Evolutionary conservation across 345 rosid genomes (phyloP).

Genomic region (Eucalyptus sp.): DNA sequence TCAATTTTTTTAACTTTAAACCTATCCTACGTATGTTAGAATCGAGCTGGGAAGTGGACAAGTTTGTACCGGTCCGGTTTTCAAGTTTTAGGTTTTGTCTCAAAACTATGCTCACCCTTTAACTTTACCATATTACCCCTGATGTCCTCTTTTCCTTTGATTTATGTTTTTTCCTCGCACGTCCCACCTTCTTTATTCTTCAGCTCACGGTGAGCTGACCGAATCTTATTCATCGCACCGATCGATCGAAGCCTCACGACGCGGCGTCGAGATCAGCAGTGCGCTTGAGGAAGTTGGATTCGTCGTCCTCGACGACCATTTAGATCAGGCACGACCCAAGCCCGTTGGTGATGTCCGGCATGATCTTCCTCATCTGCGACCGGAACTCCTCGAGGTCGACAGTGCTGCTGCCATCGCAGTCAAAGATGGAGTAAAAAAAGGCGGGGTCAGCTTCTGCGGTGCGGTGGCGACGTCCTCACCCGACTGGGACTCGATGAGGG

Average conservation of each 20-base stretch:
- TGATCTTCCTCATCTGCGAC: conserved; percentile 4
- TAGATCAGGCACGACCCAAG: too few species aligned
- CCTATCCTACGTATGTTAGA: rapidly evolving
- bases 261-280: background rate
- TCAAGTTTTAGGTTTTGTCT: too few species aligned
- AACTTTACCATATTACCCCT: background rate
- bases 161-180: background rate
- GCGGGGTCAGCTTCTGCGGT: background rate
- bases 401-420: conserved; percentile 1
- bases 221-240: background rate
- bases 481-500: conserved; percentile 4
- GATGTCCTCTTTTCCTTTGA: background rate
- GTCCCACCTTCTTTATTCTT: background rate
- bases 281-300: background rate
- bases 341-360: background rate
- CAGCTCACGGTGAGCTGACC: background rate
- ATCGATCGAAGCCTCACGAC: background rate
- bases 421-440: conserved; percentile 1
- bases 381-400: conserved; percentile 1
- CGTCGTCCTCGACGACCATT: too few species aligned
- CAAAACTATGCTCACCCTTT: too few species aligned
- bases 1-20: rapidly evolving
- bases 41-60: rapidly evolving
- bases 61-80: rapidly evolving
- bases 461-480: conserved; percentile 1